Percentiles rank a stretch among this genome's conserved stretches.
These are phyloP conservation scores for Lagenidium giganteum DNA, from an alignment of 352 stramenopile genomes.

Conservation along the genomic window DNA sequence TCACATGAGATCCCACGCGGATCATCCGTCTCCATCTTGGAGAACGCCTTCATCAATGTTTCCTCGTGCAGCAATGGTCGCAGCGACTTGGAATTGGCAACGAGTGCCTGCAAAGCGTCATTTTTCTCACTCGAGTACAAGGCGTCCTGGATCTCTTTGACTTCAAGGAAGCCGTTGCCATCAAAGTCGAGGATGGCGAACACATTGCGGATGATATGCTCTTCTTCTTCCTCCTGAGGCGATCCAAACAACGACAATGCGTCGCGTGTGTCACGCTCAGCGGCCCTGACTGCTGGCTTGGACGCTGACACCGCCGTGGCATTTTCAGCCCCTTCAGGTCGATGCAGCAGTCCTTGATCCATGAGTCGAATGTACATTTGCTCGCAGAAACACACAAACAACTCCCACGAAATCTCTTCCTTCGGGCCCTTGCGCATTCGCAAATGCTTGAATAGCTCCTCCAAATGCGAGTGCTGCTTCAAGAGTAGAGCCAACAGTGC, in stretches of 20 bases:
- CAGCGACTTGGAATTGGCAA: slow-evolving; percentile 38
- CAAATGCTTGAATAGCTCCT: slow-evolving; percentile 24
- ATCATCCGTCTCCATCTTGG: slow-evolving; percentile 49
- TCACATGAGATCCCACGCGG: slow-evolving; percentile 54
- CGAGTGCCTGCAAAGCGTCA: slow-evolving; percentile 23
- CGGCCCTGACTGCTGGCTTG: background rate
- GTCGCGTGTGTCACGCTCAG: background rate
- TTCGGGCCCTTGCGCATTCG: slow-evolving; percentile 9
- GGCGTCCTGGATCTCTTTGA: slow-evolving; percentile 48
- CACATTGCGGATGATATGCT: slow-evolving; percentile 40
- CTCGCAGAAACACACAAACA: slow-evolving; percentile 44
- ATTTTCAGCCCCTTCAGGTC: background rate
- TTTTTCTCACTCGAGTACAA: slow-evolving; percentile 29
- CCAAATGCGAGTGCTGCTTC: slow-evolving; percentile 37
- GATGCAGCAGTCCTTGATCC: slow-evolving; percentile 23
- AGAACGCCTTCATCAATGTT: slow-evolving; percentile 61
- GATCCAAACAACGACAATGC: background rate
- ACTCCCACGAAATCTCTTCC: slow-evolving; percentile 42
- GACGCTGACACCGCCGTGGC: background rate
- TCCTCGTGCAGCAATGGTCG: slow-evolving; percentile 53
- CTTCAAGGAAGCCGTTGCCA: slow-evolving; percentile 46
- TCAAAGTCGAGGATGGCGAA: slow-evolving; percentile 59
- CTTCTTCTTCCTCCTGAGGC: slow-evolving; percentile 18
- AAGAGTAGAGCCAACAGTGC: slow-evolving; percentile 36
- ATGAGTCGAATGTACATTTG: slow-evolving; percentile 38